A percentile compares a stretch with the other conserved stretches of the same genome.
phyloP scores from a whole-genome alignment of 1,139 yeast species.

The Magnusiomyces tetraspermus region DNA sequence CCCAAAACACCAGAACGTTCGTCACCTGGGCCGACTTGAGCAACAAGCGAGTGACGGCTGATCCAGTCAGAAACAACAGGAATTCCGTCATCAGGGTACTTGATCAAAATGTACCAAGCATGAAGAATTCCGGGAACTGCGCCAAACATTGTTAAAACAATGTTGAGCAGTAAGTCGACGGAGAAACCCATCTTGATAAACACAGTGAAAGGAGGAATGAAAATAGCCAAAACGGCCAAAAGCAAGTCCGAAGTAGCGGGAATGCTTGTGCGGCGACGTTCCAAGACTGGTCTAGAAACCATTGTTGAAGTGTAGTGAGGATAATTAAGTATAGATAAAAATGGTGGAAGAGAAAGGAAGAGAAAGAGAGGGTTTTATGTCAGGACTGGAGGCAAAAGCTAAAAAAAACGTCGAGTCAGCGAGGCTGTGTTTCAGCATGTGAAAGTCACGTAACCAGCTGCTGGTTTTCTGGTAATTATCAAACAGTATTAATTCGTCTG shows the following conservation, averaged over 20 bases:
- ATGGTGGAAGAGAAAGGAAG: background rate
- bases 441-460: background rate
- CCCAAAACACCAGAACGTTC: background rate
- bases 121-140: conserved; percentile 59
- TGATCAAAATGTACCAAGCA: conserved; percentile 36
- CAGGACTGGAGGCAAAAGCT: background rate
- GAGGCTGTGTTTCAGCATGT: background rate
- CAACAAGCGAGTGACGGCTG: background rate
- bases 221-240: conserved; percentile 49
- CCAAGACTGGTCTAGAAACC: background rate
- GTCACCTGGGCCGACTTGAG: background rate
- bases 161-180: conserved; percentile 50
- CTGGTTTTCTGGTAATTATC: too few relatives aligned
- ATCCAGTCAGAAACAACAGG: conserved; percentile 19
- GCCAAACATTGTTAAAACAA: conserved; percentile 49
- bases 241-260: conserved; percentile 35
- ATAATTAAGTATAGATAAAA: background rate
- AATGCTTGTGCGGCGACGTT: background rate
- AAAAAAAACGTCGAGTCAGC: background rate
- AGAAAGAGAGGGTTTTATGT: background rate
- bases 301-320: background rate
- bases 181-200: conserved; percentile 58
- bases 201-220: conserved; percentile 67
- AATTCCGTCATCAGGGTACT: conserved; percentile 51
- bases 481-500: too few relatives aligned